Base-by-base conservation (phyloP, 1,284 basidiomycete species). In the Meira miltonrushii region DNA sequence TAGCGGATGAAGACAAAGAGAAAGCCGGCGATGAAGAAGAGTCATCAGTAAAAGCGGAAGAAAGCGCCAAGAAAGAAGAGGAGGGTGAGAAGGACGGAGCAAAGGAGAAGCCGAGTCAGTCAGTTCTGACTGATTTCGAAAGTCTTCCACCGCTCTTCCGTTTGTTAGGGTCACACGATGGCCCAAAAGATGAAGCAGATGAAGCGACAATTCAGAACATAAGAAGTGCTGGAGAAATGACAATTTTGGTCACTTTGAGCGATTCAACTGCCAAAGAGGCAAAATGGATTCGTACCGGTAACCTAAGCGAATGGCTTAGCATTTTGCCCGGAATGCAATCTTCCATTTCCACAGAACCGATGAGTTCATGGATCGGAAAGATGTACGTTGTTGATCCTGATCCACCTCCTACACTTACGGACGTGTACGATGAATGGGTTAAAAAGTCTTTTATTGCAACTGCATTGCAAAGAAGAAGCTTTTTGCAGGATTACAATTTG, bases 251-350 rank as follows among this genome's bases (percentile, higher is more conserved):
- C 9, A 38, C 51, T 78, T 83, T 97, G 58, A 93, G 97, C 79
- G 88, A 85, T 59, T 85, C 85, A 43, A 86, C 88, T 60, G 92
- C 93, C 0, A 80, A 96, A 33, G 92, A 97, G 78, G 90, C 93
- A 1, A 88, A 90, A 76, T 98, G 94, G 94, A 89, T 92, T 48
- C 90, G 90, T 78, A 89, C 88, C 2, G 92, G 93, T 47, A 90
- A 93, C 75, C 85, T 94, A 17, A 88, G 92, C 67, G 90, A 92
- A 51, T 95, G 92, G 90, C 81, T 96, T 61, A 86, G 86, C 72
- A 89, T 86, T 74, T 89, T 90, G 83, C 90, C 88, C 79, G 89
- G 86, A 1, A 86, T 55, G 83, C 85, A 23, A 86, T 62, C 72
- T 39, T 48, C 46, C 17, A n/a, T 48, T 23, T 68, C 66, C 28